These are phyloP conservation scores for Fusarium oligoseptatum DNA, from an alignment of 2,329 filamentous ascomycete genomes.

Conservation along the genomic window DNA sequence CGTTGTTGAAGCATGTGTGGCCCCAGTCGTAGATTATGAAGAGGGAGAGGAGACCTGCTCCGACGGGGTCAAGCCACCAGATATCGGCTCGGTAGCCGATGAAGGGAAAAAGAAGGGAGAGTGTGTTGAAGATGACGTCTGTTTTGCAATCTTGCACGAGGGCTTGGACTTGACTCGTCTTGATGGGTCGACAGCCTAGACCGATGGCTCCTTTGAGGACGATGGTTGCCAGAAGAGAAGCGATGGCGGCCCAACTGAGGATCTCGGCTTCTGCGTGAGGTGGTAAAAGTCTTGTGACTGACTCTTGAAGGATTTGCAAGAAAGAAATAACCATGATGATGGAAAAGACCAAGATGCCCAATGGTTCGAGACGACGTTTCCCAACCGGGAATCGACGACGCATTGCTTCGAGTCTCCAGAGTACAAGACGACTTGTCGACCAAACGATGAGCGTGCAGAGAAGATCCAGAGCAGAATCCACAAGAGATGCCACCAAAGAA, in stretches of 20 bases:
- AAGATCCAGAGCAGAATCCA: constrained; percentile 83
- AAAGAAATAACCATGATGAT: constrained; percentile 89
- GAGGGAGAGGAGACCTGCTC: constrained; percentile 72
- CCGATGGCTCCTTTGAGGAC: constrained; percentile 85
- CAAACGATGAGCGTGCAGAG: constrained; percentile 84
- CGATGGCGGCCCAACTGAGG: constrained; percentile 47
- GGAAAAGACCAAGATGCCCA: constrained; percentile 83
- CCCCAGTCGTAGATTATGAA: constrained; percentile 80
- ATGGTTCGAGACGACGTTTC: constrained; percentile 76
- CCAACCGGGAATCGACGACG: constrained; percentile 81
- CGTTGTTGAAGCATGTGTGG: constrained; percentile 59
- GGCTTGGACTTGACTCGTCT: constrained; percentile 86
- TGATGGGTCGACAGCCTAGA: constrained; percentile 84
- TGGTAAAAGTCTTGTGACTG: constrained; percentile 70
- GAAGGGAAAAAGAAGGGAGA: constrained; percentile 88
- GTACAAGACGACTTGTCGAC: constrained; percentile 78
- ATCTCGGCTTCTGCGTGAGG: constrained; percentile 64
- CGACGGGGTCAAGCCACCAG: constrained; percentile 76
- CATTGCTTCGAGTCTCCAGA: constrained; percentile 61
- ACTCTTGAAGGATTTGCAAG: constrained; percentile 79
- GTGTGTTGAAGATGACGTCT: constrained; percentile 88
- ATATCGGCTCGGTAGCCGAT: constrained; percentile 68
- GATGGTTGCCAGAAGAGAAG: constrained; percentile 77
- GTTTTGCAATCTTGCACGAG: constrained; percentile 64
- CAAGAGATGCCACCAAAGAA: constrained; percentile 80